phyloP scores from a whole-genome alignment of 306 rosid genomes.

The Vicia faba region DNA sequence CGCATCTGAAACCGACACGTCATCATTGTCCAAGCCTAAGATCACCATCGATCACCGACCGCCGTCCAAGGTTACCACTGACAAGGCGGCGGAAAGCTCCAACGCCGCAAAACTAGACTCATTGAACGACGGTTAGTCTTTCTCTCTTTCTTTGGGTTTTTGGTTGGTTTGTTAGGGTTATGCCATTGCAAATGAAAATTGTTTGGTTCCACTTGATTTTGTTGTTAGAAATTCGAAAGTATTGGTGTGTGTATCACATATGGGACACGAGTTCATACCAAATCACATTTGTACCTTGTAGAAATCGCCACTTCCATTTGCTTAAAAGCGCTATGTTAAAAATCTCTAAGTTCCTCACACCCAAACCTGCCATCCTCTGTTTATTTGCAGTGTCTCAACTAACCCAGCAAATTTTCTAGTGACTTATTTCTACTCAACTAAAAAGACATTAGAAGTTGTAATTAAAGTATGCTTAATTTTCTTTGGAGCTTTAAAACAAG shows the following conservation, averaged over 20 bases:
- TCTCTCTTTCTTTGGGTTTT: not conserved
- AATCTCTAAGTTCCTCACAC: not conserved
- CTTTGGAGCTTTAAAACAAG: not conserved
- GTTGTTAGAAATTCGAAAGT: not conserved
- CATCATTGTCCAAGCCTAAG: conserved; percentile 55
- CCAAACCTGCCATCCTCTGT: not conserved
- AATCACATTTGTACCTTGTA: not conserved
- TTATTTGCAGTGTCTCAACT: not conserved
- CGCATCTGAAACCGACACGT: conserved; percentile 49
- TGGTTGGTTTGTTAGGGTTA: conserved; percentile 16
- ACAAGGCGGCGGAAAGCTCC: conserved; percentile 41
- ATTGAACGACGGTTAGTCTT: conserved; percentile 49
- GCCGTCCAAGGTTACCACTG: conserved; percentile 47
- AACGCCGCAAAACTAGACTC: conserved; percentile 41
- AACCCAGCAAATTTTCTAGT: not conserved
- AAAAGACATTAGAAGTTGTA: no score
- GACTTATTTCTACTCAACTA: no score
- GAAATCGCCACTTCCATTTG: not conserved
- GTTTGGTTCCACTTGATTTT: not conserved
- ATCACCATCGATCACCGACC: conserved; percentile 49
- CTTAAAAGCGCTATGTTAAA: not conserved
- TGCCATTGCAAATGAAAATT: conserved; percentile 6
- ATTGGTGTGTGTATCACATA: not conserved
- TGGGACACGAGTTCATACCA: not conserved
- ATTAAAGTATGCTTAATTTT: not conserved